These are phyloP conservation scores for Terfezia boudieri DNA, from an alignment of 495 filamentous ascomycete genomes.

Conservation along the genomic window DNA sequence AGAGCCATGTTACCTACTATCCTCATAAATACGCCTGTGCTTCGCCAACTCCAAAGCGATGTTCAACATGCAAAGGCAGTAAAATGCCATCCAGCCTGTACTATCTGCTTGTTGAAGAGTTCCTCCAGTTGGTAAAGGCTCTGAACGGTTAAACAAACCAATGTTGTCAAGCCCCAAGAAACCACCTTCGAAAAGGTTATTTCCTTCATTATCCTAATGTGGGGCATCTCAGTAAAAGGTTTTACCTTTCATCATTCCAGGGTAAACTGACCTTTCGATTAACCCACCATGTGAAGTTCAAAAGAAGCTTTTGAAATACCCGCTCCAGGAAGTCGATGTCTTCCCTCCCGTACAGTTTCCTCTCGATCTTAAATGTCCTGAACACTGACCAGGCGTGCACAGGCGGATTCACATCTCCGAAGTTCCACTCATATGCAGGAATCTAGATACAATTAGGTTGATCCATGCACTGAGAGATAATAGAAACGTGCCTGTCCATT, in stretches of 20 bases:
- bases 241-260: conserved; percentile 1
- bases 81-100: conserved; percentile 98
- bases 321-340: conserved; percentile 89
- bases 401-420: conserved; percentile 87
- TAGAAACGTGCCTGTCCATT: conserved; percentile 51
- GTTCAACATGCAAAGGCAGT: conserved; percentile 86
- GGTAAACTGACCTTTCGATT: conserved; percentile 49
- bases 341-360: conserved; percentile 85
- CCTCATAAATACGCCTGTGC: conserved; percentile 88
- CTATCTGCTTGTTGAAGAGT: conserved; percentile 89
- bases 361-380: conserved; percentile 89
- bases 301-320: conserved; percentile 82
- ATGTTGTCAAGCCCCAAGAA: conserved; percentile 97
- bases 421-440: conserved; percentile 82
- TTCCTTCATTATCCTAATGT: conserved; percentile 80
- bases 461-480: conserved; percentile 22
- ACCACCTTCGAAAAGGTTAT: conserved; percentile 91
- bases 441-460: neutral
- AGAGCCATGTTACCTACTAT: conserved; percentile 27
- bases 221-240: conserved; percentile 38
- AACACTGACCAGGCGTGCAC: conserved; percentile 94
- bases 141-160: conserved; percentile 91
- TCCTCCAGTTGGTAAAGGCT: conserved; percentile 82
- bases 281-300: conserved; percentile 98
- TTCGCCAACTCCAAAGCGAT: conserved; percentile 87